phyloP scores from a whole-genome alignment of 1,284 basidiomycete genomes.

The Leccinum pachyderme region DNA sequence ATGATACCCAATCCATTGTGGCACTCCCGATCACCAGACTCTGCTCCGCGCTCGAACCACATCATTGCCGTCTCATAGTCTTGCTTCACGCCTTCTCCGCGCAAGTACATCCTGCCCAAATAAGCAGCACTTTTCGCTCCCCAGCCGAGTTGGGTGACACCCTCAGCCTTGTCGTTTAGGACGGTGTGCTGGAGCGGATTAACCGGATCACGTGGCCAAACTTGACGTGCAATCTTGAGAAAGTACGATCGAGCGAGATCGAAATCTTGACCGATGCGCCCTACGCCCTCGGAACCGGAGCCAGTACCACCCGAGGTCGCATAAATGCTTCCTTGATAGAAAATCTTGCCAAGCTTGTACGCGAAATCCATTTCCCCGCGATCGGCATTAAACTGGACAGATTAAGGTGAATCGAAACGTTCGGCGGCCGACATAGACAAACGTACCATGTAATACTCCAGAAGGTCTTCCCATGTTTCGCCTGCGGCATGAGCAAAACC shows the following conservation, averaged over 20 bases:
- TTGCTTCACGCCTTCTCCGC: conserved; percentile 88
- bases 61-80: conserved; percentile 80
- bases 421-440: not conserved
- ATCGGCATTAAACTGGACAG: conserved; percentile 82
- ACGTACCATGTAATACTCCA: conserved; percentile 85
- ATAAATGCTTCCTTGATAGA: conserved; percentile 90
- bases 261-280: conserved; percentile 75
- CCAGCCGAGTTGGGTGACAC: conserved; percentile 58
- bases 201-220: conserved; percentile 79
- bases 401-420: conserved; percentile 4
- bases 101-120: conserved; percentile 89
- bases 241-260: conserved; percentile 80
- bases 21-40: conserved; percentile 82
- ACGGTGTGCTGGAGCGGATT: conserved; percentile 48
- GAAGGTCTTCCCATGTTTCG: conserved; percentile 88
- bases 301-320: conserved; percentile 67
- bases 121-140: conserved; percentile 81
- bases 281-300: conserved; percentile 86
- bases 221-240: conserved; percentile 69
- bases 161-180: conserved; percentile 47
- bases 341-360: conserved; percentile 87
- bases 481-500: conserved; percentile 78
- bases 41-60: conserved; percentile 87
- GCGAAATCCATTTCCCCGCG: conserved; percentile 84
- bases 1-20: conserved; percentile 91